Evolutionary conservation across 352 stramenopile genomes (phyloP), one percentile per base, ranked within the genome.

Genomic region (Pythium plurisporium): DNA sequence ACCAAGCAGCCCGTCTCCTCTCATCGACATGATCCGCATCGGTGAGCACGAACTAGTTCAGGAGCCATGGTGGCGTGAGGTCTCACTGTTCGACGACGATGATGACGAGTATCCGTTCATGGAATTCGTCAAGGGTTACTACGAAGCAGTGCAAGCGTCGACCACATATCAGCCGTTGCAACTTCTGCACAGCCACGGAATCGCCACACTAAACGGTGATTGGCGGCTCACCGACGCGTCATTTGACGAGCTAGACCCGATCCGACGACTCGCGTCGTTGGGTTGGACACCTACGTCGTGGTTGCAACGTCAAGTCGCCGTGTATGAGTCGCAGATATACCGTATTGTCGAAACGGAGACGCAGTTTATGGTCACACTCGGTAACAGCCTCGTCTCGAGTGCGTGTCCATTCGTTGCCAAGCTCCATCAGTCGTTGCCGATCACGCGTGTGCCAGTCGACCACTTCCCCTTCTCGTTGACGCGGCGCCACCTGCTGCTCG

Each of bases 381-480:
- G 67, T 11, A 74, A 87, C 60, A 86, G 76, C 40, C 55, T 86
- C 36, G 72, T 89, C 27, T 85, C 79, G 47, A 65, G 63, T 1
- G 65, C 75, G 34, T 66, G 67, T 12, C 74, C 83, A 14, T 81
- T 86, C 33, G 49, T 76, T 15, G 61, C 81, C 17, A 69, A 86
- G 31, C 48, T 89, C 27, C 65, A 82, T 40, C 60, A 73, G 5
- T 57, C 55, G 25, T 73, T 79, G 44, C 74, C 75, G 1, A 73
- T 73, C 2, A 70, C 76, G 17, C 55, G 76, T 0, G 38, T 79
- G 22, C 75, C 77, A 0, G 64, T 75, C 25, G 75, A 87, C 33
- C 82, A 79, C 38, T 87, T 89, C 42, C 79, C 79, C 2, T 89
- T 84, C 33, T 69, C 70, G 8, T 74, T 65, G 62, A 69, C 69